Base-by-base conservation (phyloP, 305 asterid species). In the Fraxinus platypoda region DNA sequence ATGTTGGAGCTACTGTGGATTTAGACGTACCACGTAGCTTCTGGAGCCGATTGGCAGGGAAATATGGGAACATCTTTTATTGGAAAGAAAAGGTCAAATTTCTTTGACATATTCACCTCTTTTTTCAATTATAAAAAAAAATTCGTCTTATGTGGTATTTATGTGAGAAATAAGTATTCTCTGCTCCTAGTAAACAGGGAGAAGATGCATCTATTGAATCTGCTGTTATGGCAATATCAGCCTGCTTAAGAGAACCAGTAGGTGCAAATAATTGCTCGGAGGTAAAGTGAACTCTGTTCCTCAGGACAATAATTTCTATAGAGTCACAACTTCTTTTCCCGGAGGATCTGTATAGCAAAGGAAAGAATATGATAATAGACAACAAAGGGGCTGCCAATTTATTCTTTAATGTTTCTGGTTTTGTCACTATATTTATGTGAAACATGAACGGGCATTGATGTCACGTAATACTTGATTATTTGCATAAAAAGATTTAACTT, bases 31-130 rank as follows among this genome's bases (percentile, higher is more conserved):
- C 98, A 4, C 95, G 95, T 34, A 94, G 95, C 90, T 95, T 95
- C 81, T 94, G 99, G 99, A 91, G 91, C 85, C 92, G 98, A 66
- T 85, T 94, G 81, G 98, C 97, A 0, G 99, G 98, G 82, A 91
- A 91, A 84, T 95, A 93, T 9, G 97, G 99, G 15, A 94, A 94
- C 91, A 90, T 94, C 38, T 95, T 95, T 85, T 94, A 93, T 80
- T 93, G 99, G 97, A 95, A 93, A 85, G 99, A 94, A 81, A 90
- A 94, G 93, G 99, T 95, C 78, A 77, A 52, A 11, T 34, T 83
- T 85, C 41, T 15, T 57, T 37, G 0, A 0, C 54, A 70, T 9
- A 33, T 13, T 46, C 0, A 46, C 46, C 30, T 13, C 35, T 64
- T 4, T 31, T 81, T 33, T 80, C 38, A 28, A 12, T 15, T 43